Conservation (phyloP, 225 moss, liverwort and hornwort genomes). For the Rhytidiadelphus loreus region DNA sequence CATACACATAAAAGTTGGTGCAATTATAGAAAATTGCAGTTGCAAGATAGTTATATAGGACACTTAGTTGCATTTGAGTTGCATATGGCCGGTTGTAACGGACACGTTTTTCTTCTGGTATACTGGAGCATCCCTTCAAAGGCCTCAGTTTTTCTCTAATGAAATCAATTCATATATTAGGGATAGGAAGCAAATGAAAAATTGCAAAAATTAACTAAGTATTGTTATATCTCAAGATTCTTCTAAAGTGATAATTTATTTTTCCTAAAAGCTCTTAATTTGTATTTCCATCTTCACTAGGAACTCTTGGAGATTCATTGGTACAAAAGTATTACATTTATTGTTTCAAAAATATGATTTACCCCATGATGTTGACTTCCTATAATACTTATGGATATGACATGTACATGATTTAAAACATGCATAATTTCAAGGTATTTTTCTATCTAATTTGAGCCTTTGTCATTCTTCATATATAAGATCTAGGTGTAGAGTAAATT, state of each 20-base stretch:
- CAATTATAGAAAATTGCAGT: too few relatives aligned
- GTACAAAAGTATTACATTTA: not conserved
- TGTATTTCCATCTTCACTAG: not conserved
- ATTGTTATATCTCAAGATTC: not conserved
- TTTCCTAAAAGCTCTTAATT: not conserved
- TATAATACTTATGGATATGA: not conserved
- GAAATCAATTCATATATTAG: not conserved
- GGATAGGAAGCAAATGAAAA: not conserved
- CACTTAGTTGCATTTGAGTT: too few relatives aligned
- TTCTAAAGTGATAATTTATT: not conserved
- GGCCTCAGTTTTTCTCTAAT: too few relatives aligned
- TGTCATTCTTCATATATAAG: not conserved
- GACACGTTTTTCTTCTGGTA: too few relatives aligned
- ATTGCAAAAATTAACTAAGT: not conserved
- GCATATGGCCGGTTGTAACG: too few relatives aligned
- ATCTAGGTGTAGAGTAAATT: not conserved
- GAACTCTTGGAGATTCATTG: not conserved
- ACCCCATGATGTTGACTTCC: accelerated
- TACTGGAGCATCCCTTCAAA: too few relatives aligned
- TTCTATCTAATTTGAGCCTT: not conserved
- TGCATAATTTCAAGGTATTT: not conserved
- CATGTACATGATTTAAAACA: not conserved
- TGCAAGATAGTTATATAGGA: too few relatives aligned
- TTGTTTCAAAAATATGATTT: not conserved
- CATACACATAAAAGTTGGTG: too few relatives aligned